These are phyloP conservation scores for Pichia scutulata DNA, from an alignment of 805 yeast species.

Conservation along the genomic window DNA sequence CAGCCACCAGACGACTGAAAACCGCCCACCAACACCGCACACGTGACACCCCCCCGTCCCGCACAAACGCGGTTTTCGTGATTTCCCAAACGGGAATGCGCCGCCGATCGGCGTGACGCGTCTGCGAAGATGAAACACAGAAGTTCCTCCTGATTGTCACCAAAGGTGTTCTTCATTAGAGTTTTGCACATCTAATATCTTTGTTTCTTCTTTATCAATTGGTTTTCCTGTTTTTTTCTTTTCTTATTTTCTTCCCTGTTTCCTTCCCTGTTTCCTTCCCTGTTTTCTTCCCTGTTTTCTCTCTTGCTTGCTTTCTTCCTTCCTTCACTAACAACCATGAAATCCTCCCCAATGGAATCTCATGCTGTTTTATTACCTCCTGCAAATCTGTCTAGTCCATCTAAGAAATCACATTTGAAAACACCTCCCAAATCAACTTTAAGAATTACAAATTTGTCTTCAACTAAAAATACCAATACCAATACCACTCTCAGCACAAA, in stretches of 20 bases:
- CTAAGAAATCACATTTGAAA: conserved; percentile 22
- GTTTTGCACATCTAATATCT: neutral
- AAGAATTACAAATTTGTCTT: conserved; percentile 8
- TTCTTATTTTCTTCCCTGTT: neutral
- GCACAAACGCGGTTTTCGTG: too few relatives aligned
- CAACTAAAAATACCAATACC: neutral
- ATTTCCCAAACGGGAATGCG: too few relatives aligned
- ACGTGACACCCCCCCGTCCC: too few relatives aligned
- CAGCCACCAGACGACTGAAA: too few relatives aligned
- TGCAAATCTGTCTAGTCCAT: conserved; percentile 22
- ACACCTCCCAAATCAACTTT: conserved; percentile 27
- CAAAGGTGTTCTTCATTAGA: too few relatives aligned
- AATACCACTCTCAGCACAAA: neutral
- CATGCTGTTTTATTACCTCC: conserved; percentile 13
- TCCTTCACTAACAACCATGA: neutral
- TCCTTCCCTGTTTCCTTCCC: neutral
- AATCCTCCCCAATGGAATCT: neutral
- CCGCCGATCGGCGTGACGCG: too few relatives aligned
- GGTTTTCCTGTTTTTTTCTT: too few relatives aligned
- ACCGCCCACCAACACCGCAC: too few relatives aligned
- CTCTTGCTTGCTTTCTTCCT: neutral
- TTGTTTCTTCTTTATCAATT: too few relatives aligned
- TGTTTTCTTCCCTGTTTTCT: neutral
- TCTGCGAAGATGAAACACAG: neutral
- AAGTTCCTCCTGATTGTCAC: neutral